Base-by-base conservation (phyloP, 306 rosid genomes). In the Glycine tomentella region DNA sequence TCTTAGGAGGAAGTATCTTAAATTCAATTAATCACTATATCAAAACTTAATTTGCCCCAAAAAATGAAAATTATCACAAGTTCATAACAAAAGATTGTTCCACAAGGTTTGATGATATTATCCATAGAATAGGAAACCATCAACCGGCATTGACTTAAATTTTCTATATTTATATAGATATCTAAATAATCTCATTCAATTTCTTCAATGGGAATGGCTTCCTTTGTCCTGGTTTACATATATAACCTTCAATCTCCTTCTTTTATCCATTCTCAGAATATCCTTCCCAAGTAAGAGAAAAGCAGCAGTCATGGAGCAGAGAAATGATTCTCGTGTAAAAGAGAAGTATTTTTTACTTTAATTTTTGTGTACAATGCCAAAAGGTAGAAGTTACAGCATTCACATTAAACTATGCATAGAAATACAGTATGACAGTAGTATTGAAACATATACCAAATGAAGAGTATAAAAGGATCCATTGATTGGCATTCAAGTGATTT, bases 231-330 rank as follows among this genome's bases (percentile, higher is more conserved):
- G 36, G 40, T 38, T 63, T 56, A 48, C 53, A 81, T 16, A 16
- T 7, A 56, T 73, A 45, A 48, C 69, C 64, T 81, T 75, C 77
- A 67, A 68, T 17, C 50, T 71, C 56, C 51, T 34, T 58, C 56
- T 25, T 55, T 12, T 11, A 56, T 75, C 63, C 33, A 55, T 10
- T 9, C 11, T 17, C 69, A 65, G 16, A n/a, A 11, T 53, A 42
- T 55, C 55, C 38, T 9, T 51, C 40, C 69, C 62, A 64, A 64
- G 3, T 15, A 65, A 40, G 59, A 52, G 75, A 25, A 40, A 64
- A 62, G 51, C 1, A 20, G 25, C 25, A 20, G 25, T 20, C 25
- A 20, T 20, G 25, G 25, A 20, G 25, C 25, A 20, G 25, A 20
- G 25, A 20, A 20, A 20, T 20, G 25, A 20, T 20, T 20, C 25